Percentiles rank a stretch among this genome's conserved stretches.
Conservation (phyloP, 73 alveolate species). For the Durusdinium trenchii region DNA sequence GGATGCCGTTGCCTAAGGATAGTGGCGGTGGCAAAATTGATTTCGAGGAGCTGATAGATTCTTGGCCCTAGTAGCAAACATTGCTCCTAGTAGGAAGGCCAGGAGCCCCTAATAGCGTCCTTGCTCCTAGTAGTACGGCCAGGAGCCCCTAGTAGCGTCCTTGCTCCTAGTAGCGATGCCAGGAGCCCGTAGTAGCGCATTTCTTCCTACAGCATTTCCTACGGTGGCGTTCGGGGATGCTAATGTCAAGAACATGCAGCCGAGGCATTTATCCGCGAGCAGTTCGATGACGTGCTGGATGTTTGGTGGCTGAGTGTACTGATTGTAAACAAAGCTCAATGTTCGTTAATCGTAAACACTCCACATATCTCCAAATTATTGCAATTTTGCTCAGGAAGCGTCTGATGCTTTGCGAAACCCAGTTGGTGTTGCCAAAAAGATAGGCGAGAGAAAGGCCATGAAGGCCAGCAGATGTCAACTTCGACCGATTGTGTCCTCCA, state of each 20-base stretch:
- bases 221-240: no score
- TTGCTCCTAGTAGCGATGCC: no score
- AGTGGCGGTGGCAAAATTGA: conserved; percentile 73
- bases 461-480: not conserved
- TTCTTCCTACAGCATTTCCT: no score
- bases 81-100: no score
- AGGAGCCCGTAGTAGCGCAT: no score
- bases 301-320: not conserved
- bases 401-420: conserved; percentile 31
- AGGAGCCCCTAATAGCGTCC: no score
- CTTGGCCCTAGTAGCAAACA: not conserved
- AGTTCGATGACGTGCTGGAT: conserved; percentile 57
- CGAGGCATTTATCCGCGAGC: conserved; percentile 49
- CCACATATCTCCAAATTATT: no score
- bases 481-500: not conserved
- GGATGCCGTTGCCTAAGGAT: conserved; percentile 17
- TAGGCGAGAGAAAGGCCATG: not conserved
- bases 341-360: no score
- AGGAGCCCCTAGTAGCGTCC: no score
- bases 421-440: not conserved
- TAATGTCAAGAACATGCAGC: no score
- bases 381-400: conserved; percentile 3
- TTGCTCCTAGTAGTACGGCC: no score
- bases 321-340: no score
- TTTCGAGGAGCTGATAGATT: conserved; percentile 28